Base-by-base conservation (phyloP, 2,329 filamentous ascomycete genomes). In the Daldinia sp. region DNA sequence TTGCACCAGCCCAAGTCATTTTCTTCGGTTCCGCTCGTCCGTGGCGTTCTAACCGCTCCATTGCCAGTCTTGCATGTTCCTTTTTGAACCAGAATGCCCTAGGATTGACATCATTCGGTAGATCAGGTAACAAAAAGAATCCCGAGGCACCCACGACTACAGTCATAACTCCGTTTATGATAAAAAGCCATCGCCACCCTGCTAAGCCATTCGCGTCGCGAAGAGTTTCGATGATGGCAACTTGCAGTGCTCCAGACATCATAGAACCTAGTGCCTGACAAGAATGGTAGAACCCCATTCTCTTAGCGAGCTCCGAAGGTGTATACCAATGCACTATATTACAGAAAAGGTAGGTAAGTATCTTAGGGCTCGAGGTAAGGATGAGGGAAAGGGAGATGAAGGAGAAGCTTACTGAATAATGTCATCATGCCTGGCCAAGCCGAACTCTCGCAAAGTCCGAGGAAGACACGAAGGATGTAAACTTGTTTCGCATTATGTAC, bases 91-190 rank as follows among this genome's bases (percentile, higher is more conserved):
- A 86, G 67, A 82, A 79, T 3, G 81, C 81, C 18, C 81, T 72
- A 0, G 82, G 80, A 18, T 80, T 81, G 1, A 81, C 78, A 2
- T 74, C 76, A 39, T 81, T 81, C 0, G 82, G 82, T 9, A 83
- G 78, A 15, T 82, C 82, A 0, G 82, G 82, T 28, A 80, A 69
- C 33, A 88, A 82, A 44, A 87, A 74, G 70, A 84, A 87, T 0
- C 86, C 86, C 1, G 84, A 79, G 1, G 85, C 59, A 0, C 85
- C 85, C 9, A 87, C 82, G 0, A 83, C 82, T 2, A 88, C 79
- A 1, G 84, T 86, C 76, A 88, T 88, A 28, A 87, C 78, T 1
- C 83, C 86, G 65, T 88, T 87, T 48, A 89, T 86, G 26, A 88
- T 82, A 58, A 88, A 89, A 0, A 88, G 76, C 85, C 82, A 85